phyloP scores from a whole-genome alignment of 139 green algal genomes.

The Chlorella sp. region DNA sequence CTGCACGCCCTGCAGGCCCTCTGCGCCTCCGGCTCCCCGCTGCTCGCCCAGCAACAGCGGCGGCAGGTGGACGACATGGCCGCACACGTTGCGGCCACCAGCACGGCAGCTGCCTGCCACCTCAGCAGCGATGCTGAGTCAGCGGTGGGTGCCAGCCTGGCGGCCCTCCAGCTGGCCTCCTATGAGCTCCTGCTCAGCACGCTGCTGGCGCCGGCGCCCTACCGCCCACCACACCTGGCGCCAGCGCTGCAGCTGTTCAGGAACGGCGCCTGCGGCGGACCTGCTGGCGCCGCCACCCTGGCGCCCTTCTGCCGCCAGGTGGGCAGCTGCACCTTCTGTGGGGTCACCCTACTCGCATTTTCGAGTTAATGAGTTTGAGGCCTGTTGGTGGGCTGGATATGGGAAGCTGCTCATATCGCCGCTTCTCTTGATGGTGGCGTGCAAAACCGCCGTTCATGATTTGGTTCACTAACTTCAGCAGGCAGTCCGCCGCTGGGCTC shows the following conservation, averaged over 20 bases:
- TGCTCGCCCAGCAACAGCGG: conserved; percentile 43
- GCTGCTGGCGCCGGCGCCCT: conserved; percentile 56
- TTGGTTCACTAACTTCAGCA: too few species aligned
- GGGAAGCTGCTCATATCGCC: too few species aligned
- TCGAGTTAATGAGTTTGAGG: too few species aligned
- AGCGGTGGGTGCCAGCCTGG: background rate
- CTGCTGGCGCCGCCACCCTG: conserved; percentile 11
- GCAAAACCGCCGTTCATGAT: too few species aligned
- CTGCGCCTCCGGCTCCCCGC: conserved; percentile 28
- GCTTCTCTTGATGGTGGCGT: too few species aligned
- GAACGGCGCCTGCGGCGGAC: background rate
- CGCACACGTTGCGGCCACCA: conserved; percentile 52
- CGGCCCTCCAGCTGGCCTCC: conserved; percentile 49
- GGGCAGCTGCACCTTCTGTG: background rate
- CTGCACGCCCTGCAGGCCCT: conserved; percentile 40
- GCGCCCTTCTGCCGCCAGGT: conserved; percentile 21
- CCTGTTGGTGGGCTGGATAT: too few species aligned
- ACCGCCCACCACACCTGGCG: conserved; percentile 57
- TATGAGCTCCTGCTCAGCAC: conserved; percentile 58
- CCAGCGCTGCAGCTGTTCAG: conserved; percentile 57
- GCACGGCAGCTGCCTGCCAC: conserved; percentile 28
- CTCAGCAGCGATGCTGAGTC: conserved; percentile 35
- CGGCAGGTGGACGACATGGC: conserved; percentile 56
- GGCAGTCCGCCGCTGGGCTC: too few species aligned
- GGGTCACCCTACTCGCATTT: too few species aligned